These are phyloP conservation scores for Ceratocystis cacaofunesta DNA, from an alignment of 2,329 filamentous ascomycete genomes.

Conservation along the genomic window DNA sequence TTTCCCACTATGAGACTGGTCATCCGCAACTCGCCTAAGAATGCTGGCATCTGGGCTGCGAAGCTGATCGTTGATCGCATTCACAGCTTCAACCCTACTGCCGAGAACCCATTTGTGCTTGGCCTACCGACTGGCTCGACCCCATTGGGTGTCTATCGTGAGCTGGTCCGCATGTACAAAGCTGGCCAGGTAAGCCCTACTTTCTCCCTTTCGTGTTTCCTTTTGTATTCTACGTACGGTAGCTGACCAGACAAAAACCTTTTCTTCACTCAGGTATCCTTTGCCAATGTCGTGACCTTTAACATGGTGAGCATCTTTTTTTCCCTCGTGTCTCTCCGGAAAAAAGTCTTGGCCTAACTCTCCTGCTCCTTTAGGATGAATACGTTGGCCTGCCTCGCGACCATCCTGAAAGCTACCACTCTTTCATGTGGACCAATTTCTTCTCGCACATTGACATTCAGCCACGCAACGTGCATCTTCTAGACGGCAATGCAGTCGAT, in stretches of 20 bases:
- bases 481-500: constrained; percentile 65
- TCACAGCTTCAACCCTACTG: constrained; percentile 58
- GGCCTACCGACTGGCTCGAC: constrained; percentile 74
- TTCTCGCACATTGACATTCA: constrained; percentile 74
- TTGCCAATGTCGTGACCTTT: constrained; percentile 79
- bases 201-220: neutral
- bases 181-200: constrained; percentile 36
- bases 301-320: constrained; percentile 52
- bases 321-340: neutral
- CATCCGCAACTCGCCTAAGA: constrained; percentile 55
- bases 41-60: constrained; percentile 61
- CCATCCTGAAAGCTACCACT: constrained; percentile 76
- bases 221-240: constrained; percentile 14
- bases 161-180: constrained; percentile 58
- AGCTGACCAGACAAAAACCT: neutral
- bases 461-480: constrained; percentile 69
- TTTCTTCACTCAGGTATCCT: constrained; percentile 46
- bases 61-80: constrained; percentile 75
- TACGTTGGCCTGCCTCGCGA: constrained; percentile 73
- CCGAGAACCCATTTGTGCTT: constrained; percentile 62
- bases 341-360: neutral
- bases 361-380: constrained; percentile 46
- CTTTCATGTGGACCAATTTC: constrained; percentile 87
- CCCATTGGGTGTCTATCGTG: constrained; percentile 62
- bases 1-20: constrained; percentile 57